Conservation (phyloP, 2,329 filamentous ascomycete genomes). For the Phialemoniopsis sp. region DNA sequence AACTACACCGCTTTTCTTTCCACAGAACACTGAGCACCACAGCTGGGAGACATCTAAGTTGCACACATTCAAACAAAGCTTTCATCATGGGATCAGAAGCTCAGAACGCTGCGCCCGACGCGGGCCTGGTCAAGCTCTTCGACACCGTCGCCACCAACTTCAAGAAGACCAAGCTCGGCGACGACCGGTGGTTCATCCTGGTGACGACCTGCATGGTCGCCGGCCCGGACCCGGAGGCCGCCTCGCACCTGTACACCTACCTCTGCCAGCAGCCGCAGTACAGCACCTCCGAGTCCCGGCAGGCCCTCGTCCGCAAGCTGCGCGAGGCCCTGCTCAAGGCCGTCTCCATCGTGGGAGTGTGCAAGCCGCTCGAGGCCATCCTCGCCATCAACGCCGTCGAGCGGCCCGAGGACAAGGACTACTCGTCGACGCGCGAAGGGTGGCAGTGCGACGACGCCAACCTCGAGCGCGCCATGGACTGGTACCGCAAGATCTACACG, state of each 20-base stretch:
- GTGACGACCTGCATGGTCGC: constrained; percentile 37
- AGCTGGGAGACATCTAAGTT: too few relatives aligned
- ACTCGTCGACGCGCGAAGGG: constrained; percentile 44
- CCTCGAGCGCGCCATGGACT: constrained; percentile 44
- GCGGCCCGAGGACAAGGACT: constrained; percentile 51
- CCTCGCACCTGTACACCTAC: constrained; percentile 50
- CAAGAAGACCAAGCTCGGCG: constrained; percentile 8
- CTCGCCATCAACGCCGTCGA: constrained; percentile 50
- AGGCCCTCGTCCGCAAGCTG: constrained; percentile 43
- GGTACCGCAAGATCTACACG: constrained; percentile 53
- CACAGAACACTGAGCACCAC: too few relatives aligned
- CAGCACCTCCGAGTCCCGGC: constrained; percentile 33
- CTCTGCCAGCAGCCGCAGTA: constrained; percentile 44
- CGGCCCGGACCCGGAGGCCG: constrained; percentile 45
- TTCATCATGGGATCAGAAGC: background rate
- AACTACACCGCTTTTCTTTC: too few relatives aligned
- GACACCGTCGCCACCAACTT: constrained; percentile 5
- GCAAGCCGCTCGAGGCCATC: constrained; percentile 58
- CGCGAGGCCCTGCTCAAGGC: constrained; percentile 57
- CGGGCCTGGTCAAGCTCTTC: constrained; percentile 5
- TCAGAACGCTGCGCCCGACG: background rate
- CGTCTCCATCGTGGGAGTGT: constrained; percentile 55
- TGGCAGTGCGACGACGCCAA: constrained; percentile 58
- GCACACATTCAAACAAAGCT: too few relatives aligned
- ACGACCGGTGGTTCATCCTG: constrained; percentile 16